Evolutionary conservation across 2,329 filamentous ascomycete genomes (phyloP), one percentile per base, ranked within the genome.

Genomic region (Chaetomium olivaceum): DNA sequence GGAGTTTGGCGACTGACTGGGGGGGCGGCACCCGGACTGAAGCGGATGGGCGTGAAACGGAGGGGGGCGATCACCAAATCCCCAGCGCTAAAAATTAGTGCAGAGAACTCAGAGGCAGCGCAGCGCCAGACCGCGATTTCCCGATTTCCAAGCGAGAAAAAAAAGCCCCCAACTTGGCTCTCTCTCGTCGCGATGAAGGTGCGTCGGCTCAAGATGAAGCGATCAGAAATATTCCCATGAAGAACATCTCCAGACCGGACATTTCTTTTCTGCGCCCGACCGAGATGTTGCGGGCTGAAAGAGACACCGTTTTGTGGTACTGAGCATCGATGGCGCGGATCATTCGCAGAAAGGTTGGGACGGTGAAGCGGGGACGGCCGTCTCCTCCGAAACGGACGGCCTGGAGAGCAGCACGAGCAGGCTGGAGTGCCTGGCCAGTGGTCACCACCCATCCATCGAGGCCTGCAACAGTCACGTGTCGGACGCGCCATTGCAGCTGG

Each of bases 301-400:
- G 46, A 39, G 54, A 56, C 61, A 57, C 71, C 71, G 71, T 72
- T 72, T 71, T 66, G 69, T 69, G 64, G 65, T 52, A 71, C 68
- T 60, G 61, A 43, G 31, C 50, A 63, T 54, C 29, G 61, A 48
- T 60, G 64, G 52, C 58, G 60, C 61, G 54, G 55, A 64, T 60
- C 51, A 46, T 66, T 63, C 56, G 64, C 25, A 29, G 33, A 46
- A 48, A 56, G 60, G 58, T 54, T 64, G 64, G 56, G 62, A 68
- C 61, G 64, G 67, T 63, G 64, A 63, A 66, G 62, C 51, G 68
- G 68, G 65, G 67, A 63, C 60, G 52, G 39, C 62, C 58, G 60
- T 62, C 61, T 43, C 43, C 36, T 52, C 56, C 27, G 54, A 67
- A 67, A 69, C 62, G 65, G 67, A 64, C 48, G 39, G 57, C 29